Evolutionary conservation across 2,329 filamentous ascomycete genomes (phyloP).

Genomic region (Teratosphaeria nubilosa): DNA sequence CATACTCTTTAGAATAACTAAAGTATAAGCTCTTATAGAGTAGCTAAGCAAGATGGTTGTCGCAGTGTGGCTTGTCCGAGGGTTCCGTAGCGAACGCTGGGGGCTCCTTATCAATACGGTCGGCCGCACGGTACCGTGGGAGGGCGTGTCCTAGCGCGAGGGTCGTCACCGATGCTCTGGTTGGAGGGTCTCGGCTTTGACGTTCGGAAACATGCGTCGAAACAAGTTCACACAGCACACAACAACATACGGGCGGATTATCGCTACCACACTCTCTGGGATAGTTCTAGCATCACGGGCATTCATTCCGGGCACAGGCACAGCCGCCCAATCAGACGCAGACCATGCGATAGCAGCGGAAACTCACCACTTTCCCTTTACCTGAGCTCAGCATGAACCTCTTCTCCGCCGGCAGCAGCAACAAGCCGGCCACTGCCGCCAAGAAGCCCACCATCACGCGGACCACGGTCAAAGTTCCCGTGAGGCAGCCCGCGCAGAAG

Average conservation of each 20-base stretch:
- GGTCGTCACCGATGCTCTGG: not conserved
- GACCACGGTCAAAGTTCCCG: slow-evolving; percentile 14
- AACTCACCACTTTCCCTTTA: not conserved
- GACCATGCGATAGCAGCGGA: not conserved
- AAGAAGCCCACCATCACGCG: slow-evolving; percentile 17
- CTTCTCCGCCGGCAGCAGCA: slow-evolving; percentile 1
- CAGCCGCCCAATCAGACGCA: not conserved
- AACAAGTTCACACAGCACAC: not conserved
- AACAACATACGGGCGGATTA: not conserved
- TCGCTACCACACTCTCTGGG: not conserved
- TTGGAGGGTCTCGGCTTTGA: not conserved
- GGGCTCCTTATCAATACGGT: too few relatives aligned
- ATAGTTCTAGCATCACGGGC: not conserved
- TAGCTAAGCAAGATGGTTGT: too few relatives aligned
- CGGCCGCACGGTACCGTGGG: not conserved
- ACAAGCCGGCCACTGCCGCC: slow-evolving; percentile 7
- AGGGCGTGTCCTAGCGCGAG: not conserved
- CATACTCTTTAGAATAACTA: too few relatives aligned
- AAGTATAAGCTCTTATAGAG: too few relatives aligned
- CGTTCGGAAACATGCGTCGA: not conserved
- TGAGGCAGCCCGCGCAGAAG: slow-evolving; percentile 9
- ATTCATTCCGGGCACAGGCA: not conserved
- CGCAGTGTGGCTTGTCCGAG: too few relatives aligned
- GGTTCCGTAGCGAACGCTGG: too few relatives aligned
- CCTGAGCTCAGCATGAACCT: slow-evolving; percentile 19